Evolutionary conservation across 140 eudicot genomes (phyloP), one percentile per base, ranked within the genome.

Genomic region (Flaveria floridana): DNA sequence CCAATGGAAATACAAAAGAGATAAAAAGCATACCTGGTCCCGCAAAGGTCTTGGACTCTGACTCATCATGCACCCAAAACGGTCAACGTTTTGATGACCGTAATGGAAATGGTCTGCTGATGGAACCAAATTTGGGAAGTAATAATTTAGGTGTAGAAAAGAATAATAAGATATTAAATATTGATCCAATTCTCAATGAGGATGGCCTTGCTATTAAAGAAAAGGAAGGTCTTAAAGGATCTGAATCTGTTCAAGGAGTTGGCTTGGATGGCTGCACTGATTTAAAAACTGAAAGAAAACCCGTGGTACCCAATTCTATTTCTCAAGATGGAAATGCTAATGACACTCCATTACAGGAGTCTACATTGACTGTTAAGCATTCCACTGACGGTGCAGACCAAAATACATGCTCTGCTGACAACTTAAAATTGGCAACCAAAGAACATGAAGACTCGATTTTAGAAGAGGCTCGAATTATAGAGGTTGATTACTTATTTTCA

Each of bases 401-500:
- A 71, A 78, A 81, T 76, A 52, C 76, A 42, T 81, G 80, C 74
- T 80, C 88, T 52, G 80, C 59, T 75, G 70, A 81, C 39, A 69
- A 70, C 59, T 30, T 79, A 59, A 76, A 78, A 74, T 34, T 77
- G 73, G 78, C 72, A 65, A 78, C 58, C 73, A 85, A 78, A 78
- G 88, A 80, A 79, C 91, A 79, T 83, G 97, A 91, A 78, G 97
- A 88, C 74, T 83, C 91, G 7, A 75, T 91, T 58, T 84, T 91
- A 78, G 86, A 88, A 81, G 96, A 91, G 78, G 97, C 97, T 50
- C 86, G 87, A 25, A 61, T 86, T 61, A 84, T 92, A 75, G 90
- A 94, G 99, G 99, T 90, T 77, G 51, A 62, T 69, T 25, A n/a
- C 65, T 46, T 18, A n/a, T 62, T 52, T 62, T 52, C 9, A n/a